Percentiles rank a stretch among this genome's conserved stretches.
Evolutionary conservation across 73 alveolate species (phyloP).

Genomic region (Diophrys sp.): DNA sequence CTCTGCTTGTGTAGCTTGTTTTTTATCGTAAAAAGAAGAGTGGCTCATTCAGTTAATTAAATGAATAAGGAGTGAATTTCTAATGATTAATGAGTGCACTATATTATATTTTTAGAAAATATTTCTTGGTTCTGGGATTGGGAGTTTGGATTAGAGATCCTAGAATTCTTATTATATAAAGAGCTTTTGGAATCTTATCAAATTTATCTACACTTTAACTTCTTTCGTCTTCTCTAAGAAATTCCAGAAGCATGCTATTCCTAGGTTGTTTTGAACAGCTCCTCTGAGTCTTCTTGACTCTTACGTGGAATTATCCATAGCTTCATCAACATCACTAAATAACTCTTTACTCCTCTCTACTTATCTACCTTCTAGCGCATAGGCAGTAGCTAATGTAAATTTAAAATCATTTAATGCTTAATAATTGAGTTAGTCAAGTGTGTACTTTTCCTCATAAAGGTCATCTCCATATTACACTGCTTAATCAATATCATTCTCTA

Average conservation of each 20-base stretch:
- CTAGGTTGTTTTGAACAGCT: slow-evolving; percentile 36
- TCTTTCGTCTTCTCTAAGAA: slow-evolving; percentile 45
- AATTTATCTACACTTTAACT: background rate
- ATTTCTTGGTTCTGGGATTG: too few relatives aligned
- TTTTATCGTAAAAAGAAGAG: too few relatives aligned
- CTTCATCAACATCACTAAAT: slow-evolving; percentile 5
- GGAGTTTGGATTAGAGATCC: too few relatives aligned
- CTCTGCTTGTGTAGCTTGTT: too few relatives aligned
- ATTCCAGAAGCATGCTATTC: slow-evolving; percentile 42
- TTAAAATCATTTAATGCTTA: slow-evolving; percentile 10
- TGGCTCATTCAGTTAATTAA: too few relatives aligned
- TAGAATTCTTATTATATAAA: too few relatives aligned
- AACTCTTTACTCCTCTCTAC: slow-evolving; percentile 15
- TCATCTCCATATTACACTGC: slow-evolving; percentile 13
- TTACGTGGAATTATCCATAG: too few relatives aligned
- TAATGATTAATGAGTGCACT: too few relatives aligned
- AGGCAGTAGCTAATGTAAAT: slow-evolving; percentile 37
- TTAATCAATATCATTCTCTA: slow-evolving; percentile 45
- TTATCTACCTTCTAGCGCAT: slow-evolving; percentile 30
- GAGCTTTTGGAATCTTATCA: slow-evolving; percentile 14
- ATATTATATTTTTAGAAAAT: too few relatives aligned
- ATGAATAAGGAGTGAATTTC: too few relatives aligned
- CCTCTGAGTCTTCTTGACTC: too few relatives aligned
- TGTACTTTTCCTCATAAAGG: slow-evolving; percentile 9
- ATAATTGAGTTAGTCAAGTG: background rate